A percentile compares a stretch with the other conserved stretches of the same genome.
phyloP scores from a whole-genome alignment of 2,329 filamentous ascomycete species.

The Xylariaceae sp. region DNA sequence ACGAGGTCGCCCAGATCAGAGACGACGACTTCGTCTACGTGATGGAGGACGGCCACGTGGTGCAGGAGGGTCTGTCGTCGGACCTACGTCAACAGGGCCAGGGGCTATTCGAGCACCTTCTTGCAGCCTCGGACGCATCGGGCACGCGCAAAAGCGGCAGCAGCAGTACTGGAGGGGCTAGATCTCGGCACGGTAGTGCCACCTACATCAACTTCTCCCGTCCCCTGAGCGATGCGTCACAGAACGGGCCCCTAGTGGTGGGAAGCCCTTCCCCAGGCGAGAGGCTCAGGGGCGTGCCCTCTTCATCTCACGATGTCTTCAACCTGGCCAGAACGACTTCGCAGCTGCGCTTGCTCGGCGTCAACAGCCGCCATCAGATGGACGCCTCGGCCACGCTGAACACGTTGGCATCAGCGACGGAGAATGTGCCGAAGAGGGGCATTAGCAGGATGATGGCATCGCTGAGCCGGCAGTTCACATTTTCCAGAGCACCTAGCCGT shows the following conservation, averaged over 20 bases:
- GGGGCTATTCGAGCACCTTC: slow-evolving; percentile 43
- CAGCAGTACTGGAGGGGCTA: background rate
- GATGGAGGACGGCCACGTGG: slow-evolving; percentile 62
- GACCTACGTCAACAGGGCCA: slow-evolving; percentile 41
- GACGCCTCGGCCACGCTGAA: slow-evolving; percentile 10
- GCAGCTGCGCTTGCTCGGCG: slow-evolving; percentile 11
- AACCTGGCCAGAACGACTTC: slow-evolving; percentile 10
- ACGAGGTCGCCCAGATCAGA: slow-evolving; percentile 73
- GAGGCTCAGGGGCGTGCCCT: slow-evolving; percentile 12
- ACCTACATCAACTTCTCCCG: slow-evolving; percentile 18
- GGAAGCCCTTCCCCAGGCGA: slow-evolving; percentile 16
- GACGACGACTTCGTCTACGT: slow-evolving; percentile 74
- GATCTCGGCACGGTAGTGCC: slow-evolving; percentile 2
- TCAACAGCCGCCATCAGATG: slow-evolving; percentile 9
- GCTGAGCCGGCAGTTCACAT: slow-evolving; percentile 13
- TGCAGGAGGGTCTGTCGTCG: slow-evolving; percentile 61
- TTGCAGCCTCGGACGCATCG: slow-evolving; percentile 21
- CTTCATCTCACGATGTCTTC: slow-evolving; percentile 14
- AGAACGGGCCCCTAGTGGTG: slow-evolving; percentile 8
- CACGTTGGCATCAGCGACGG: slow-evolving; percentile 1
- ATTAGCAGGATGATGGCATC: slow-evolving; percentile 11
- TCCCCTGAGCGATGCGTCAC: slow-evolving; percentile 15
- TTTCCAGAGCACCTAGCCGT: background rate
- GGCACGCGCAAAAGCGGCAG: background rate
- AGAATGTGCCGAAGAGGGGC: slow-evolving; percentile 6